Conservation (phyloP, 1,139 yeast genomes). For the Arxiozyma bovina region DNA sequence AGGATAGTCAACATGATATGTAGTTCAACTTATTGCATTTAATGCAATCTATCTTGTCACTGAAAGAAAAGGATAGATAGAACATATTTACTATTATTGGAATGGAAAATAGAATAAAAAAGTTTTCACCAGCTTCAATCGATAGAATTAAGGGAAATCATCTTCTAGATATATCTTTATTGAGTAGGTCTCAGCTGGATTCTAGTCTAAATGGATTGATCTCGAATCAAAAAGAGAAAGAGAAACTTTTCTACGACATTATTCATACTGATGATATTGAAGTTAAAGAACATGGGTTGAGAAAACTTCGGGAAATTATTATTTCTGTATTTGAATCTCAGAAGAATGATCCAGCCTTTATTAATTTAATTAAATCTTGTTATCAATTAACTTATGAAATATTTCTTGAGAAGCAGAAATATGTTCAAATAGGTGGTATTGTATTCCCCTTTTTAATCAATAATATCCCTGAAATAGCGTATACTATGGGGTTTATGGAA, state of each 20-base stretch:
- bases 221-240: conserved; percentile 9
- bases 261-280: conserved; percentile 3
- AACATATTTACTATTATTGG: not conserved
- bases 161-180: conserved; percentile 12
- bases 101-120: conserved; percentile 11
- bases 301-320: conserved; percentile 21
- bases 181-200: conserved; percentile 13
- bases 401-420: conserved; percentile 6
- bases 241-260: conserved; percentile 7
- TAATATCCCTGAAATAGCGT: conserved; percentile 3
- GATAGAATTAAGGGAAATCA: conserved; percentile 12
- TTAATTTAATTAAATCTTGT: conserved; percentile 10
- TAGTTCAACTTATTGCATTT: too few relatives aligned
- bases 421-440: conserved; percentile 8
- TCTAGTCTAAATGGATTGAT: conserved; percentile 6
- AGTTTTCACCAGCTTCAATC: conserved; percentile 13
- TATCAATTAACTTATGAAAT: conserved; percentile 11
- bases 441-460: conserved; percentile 10
- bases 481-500: conserved; percentile 3
- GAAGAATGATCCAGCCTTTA: conserved; percentile 7
- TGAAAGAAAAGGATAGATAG: not conserved
- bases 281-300: conserved; percentile 15
- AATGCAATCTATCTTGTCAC: not conserved
- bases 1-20: not conserved
- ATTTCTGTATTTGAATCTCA: conserved; percentile 9